Evolutionary conservation across 2,329 filamentous ascomycete genomes (phyloP), one percentile per base, ranked within the genome.

Genomic region (Chalara sp.): DNA sequence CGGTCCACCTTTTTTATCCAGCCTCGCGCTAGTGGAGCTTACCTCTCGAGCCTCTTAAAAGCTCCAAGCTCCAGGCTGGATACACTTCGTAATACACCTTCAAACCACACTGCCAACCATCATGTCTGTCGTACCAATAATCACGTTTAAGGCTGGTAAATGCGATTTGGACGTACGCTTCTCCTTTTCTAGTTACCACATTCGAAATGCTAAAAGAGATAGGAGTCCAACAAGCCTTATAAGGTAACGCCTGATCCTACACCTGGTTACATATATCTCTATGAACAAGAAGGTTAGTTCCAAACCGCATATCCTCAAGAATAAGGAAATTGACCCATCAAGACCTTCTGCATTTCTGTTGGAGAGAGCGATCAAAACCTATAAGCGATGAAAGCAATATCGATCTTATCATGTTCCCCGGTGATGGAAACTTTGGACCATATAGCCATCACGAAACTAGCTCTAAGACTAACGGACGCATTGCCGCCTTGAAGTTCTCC

Each of bases 271-370:
- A 81, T 97, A 66, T 97, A 95, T 68, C 83, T 97, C 49, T 96
- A 93, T 71, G 79, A 79, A 47, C 91, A 95, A 76, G 92, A 96
- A 84, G 92, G 85, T 86, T 65, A 52, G 69, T 70, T 44, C 44
- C n/a, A 5, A 33, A 28, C 37, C 3, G 21, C 13, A 39, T 41
- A 10, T 13, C 12, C 46, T 10, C 13, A 33, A 4, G 33, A 41
- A n/a, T 4, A 6, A 32, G 6, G 28, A 39, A 37, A 29, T 53
- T 54, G 46, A 57, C n/a, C 31, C 8, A 21, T 54, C 63, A 58
- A 90, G 87, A 96, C 48, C 80, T 99, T 54, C 78, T 95, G 54
- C 91, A 96, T 74, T 96, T 99, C 73, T 96, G 91, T 80, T 99
- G 95, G 95, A 86, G 91, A 58, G 84, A 88, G 63, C 86, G 93